Percentiles rank a stretch among this genome's conserved stretches.
Conservation (phyloP, 192 early-diverging fungal genomes). For the Mortierella hygrophila region DNA sequence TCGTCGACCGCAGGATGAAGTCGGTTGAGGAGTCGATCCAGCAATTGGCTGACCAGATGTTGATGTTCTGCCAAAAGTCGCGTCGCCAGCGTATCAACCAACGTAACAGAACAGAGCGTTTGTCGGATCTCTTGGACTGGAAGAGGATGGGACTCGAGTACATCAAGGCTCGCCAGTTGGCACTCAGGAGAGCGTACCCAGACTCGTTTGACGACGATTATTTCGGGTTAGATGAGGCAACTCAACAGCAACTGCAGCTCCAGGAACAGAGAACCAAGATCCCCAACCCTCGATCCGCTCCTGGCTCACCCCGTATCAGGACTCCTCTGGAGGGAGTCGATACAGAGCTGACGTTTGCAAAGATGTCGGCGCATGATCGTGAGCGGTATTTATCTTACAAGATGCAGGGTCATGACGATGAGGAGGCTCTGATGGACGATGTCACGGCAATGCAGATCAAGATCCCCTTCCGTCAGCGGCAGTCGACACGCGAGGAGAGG, state of each 20-base stretch:
- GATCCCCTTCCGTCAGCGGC: constrained; percentile 14
- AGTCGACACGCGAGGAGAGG: constrained; percentile 15
- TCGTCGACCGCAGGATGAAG: constrained; percentile 94
- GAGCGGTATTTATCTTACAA: constrained; percentile 47
- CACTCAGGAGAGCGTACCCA: constrained; percentile 90
- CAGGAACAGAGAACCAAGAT: constrained; percentile 70
- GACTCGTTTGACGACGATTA: constrained; percentile 79
- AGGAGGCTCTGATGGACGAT: constrained; percentile 26
- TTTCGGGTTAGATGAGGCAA: constrained; percentile 23
- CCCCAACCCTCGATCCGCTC: constrained; percentile 90
- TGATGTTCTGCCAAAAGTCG: constrained; percentile 94
- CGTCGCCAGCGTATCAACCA: constrained; percentile 99
- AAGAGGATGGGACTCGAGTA: constrained; percentile 98
- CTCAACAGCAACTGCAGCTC: constrained; percentile 3
- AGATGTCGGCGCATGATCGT: constrained; percentile 47
- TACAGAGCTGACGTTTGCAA: constrained; percentile 48
- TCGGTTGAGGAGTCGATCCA: constrained; percentile 92
- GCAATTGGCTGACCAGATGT: constrained; percentile 90
- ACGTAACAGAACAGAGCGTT: constrained; percentile 95
- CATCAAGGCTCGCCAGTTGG: constrained; percentile 95
- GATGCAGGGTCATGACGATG: constrained; percentile 46
- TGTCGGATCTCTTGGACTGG: constrained; percentile 97
- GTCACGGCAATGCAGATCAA: constrained; percentile 18
- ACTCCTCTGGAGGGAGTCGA: constrained; percentile 49
- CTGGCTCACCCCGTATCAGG: constrained; percentile 83